phyloP scores from a whole-genome alignment of 495 filamentous ascomycete genomes.

The Parachaetomium inaequale region DNA sequence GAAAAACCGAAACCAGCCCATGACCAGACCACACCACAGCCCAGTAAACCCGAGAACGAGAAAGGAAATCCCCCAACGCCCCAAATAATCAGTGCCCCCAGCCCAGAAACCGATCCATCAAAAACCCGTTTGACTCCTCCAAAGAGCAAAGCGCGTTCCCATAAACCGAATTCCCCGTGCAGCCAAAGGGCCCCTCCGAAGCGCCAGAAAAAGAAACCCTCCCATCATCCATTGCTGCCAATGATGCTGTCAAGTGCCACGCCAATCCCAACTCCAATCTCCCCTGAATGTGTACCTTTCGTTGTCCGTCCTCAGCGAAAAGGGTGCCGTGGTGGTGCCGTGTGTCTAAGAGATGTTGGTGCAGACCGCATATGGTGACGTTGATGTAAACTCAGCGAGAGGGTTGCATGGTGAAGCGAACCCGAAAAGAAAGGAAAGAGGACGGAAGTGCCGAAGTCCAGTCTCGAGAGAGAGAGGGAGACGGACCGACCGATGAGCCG shows the following conservation, averaged over 20 bases:
- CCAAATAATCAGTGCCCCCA: too few relatives aligned
- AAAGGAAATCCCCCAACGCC: neutral
- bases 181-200: neutral
- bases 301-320: neutral
- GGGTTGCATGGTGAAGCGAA: too few relatives aligned
- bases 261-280: neutral
- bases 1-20: neutral
- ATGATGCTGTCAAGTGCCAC: neutral
- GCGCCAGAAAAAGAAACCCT: neutral
- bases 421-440: too few relatives aligned
- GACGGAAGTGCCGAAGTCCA: too few relatives aligned
- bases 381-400: neutral
- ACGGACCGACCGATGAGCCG: neutral
- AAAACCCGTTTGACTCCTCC: conserved; percentile 8
- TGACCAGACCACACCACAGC: neutral
- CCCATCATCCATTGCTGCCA: neutral
- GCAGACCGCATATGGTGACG: neutral
- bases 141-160: conserved; percentile 5
- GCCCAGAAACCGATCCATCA: neutral
- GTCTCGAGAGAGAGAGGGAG: too few relatives aligned
- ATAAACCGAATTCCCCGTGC: neutral
- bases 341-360: neutral
- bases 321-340: neutral
- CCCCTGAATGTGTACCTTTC: too few relatives aligned
- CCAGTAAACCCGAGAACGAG: neutral